phyloP scores from a whole-genome alignment of 2,329 filamentous ascomycete species.

The Aaosphaeria arxii region DNA sequence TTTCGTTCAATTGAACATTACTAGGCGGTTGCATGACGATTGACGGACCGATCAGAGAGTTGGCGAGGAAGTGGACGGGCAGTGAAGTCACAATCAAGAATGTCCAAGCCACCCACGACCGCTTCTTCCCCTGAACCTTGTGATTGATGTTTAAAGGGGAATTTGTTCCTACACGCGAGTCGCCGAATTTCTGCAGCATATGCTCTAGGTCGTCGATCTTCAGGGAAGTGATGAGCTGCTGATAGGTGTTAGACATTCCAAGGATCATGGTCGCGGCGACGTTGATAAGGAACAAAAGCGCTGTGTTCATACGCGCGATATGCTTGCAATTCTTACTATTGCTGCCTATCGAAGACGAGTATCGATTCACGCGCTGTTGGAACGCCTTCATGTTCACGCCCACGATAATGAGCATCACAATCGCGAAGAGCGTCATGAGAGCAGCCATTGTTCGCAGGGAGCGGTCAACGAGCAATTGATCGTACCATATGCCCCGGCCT shows the following conservation, averaged over 20 bases:
- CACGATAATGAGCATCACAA: slow-evolving; percentile 18
- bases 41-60: slow-evolving; percentile 25
- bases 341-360: slow-evolving; percentile 21
- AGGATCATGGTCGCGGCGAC: slow-evolving; percentile 28
- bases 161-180: slow-evolving; percentile 30
- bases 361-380: slow-evolving; percentile 16
- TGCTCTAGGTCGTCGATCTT: slow-evolving; percentile 21
- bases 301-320: slow-evolving; percentile 18
- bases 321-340: slow-evolving; percentile 13
- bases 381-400: slow-evolving; percentile 2
- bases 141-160: slow-evolving; percentile 30
- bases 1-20: slow-evolving; percentile 10
- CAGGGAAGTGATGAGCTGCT: slow-evolving; percentile 27
- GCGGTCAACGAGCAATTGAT: slow-evolving; percentile 27
- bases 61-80: slow-evolving; percentile 28
- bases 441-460: slow-evolving; percentile 23
- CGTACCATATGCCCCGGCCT: slow-evolving; percentile 23
- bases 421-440: slow-evolving; percentile 12
- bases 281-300: slow-evolving; percentile 24
- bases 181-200: slow-evolving; percentile 24
- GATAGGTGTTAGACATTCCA: slow-evolving; percentile 32
- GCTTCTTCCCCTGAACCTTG: slow-evolving; percentile 16
- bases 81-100: slow-evolving; percentile 22
- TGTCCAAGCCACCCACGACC: slow-evolving; percentile 24
- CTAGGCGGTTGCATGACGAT: slow-evolving; percentile 12